Base-by-base conservation (phyloP, 2,329 filamentous ascomycete species). In the Stagonosporopsis rhizophila region DNA sequence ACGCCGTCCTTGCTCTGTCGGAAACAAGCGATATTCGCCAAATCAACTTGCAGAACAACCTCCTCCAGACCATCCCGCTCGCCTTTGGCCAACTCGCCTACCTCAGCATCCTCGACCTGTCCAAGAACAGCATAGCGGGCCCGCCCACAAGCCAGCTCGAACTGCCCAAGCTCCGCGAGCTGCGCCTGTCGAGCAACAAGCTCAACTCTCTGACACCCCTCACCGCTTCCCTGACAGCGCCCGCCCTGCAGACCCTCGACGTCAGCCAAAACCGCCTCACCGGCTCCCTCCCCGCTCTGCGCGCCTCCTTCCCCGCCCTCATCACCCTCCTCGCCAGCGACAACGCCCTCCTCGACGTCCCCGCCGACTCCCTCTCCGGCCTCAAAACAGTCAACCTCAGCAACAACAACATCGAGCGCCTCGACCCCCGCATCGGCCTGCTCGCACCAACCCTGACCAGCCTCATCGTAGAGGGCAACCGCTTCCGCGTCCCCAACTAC, bases 401-500 rank as follows among this genome's bases (percentile, higher is more conserved):
- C 62, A 93, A 92, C 75, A 98, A 98, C 70, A 89, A 94, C 46
- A 91, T 98, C 60, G 85, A 85, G n/a, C 85, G 86, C 42, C 79
- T 98, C 14, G 91, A 95, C 58, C 89, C 93, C 0, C 86, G 88
- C 7, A 82, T 98, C 11, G 94, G 94, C 0, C 79, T 96, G 12
- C 80, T 96, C 0, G 87, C 88, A 22, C 88, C 87, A 1, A 81
- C 66, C 60, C 86, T 78, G 79, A 89, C 81, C 75, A 84, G 81
- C 50, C 79, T 97, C 9, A 89, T 96, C 44, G 89, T 96, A 4
- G 85, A 85, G 25, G 92, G 92, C 0, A 98, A 98, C 73, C 83
- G 87, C 28, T 98, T 98, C 77, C 84, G 91, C 28, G 92, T 97
- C 28, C 94, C 94, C 0, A 86, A 90, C 53, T 93, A 89, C 79